Conservation (phyloP, 2,329 filamentous ascomycete genomes). For the Monilinia aucupariae region DNA sequence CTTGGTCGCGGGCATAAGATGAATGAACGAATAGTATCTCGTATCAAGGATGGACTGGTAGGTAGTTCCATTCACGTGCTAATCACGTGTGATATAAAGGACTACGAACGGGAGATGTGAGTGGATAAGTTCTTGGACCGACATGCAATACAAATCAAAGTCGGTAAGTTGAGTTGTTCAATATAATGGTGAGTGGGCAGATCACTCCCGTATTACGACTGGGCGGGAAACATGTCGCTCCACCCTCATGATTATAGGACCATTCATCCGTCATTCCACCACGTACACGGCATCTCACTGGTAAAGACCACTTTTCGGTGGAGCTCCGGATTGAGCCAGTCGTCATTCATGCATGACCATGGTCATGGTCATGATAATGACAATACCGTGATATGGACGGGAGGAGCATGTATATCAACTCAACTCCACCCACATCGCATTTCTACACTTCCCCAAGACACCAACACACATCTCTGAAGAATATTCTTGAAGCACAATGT, state of each 20-base stretch:
- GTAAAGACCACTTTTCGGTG: slow-evolving; percentile 13
- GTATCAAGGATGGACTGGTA: not conserved
- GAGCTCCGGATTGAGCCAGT: slow-evolving; percentile 14
- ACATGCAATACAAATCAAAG: not conserved
- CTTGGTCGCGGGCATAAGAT: not conserved
- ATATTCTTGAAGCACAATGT: not conserved
- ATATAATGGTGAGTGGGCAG: slow-evolving; percentile 1
- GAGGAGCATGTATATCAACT: slow-evolving; percentile 7
- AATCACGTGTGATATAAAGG: not conserved
- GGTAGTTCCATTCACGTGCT: not conserved
- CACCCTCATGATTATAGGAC: slow-evolving; percentile 8
- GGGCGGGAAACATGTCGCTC: slow-evolving; percentile 3
- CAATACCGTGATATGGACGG: not conserved
- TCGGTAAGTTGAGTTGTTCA: slow-evolving; percentile 2
- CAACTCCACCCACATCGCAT: slow-evolving; percentile 1
- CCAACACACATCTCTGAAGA: no score
- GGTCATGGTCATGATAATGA: not conserved
- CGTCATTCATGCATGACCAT: slow-evolving; percentile 16
- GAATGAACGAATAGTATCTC: not conserved
- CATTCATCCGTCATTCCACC: slow-evolving; percentile 12
- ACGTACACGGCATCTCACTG: slow-evolving; percentile 2
- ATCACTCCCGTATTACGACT: slow-evolving; percentile 11
- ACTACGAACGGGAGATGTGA: not conserved
- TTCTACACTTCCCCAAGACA: not conserved
- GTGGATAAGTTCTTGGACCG: slow-evolving; percentile 4